Base-by-base conservation (phyloP, 106 monocot genomes). In the Acorus calamus region DNA sequence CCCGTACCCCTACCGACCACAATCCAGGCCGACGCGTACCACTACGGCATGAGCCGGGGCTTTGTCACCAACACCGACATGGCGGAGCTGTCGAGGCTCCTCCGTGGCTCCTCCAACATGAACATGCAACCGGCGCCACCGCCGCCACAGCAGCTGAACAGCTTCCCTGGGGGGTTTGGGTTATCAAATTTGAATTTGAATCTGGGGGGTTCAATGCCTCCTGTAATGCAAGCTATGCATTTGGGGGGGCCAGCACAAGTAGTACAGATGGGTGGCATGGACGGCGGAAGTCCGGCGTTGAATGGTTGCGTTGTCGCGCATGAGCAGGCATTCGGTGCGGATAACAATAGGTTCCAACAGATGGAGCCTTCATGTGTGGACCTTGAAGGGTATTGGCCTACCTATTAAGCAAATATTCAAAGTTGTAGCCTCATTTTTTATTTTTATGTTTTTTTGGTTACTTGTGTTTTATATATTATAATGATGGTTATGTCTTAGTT, bases 331-430 rank as follows among this genome's bases (percentile, higher is more conserved):
- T 68, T 42, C 28, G 41, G 41, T 9, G 7, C 9, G 8, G 14
- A 49, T 12, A 11, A 8, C 0, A 44, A 14, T 52, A 76, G 70
- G 45, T 77, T 59, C 8, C 74, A 70, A 45, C 57, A 65, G 44
- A 51, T 74, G 55, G 80, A 69, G 28, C 28, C 28, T 28, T 4
- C 62, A 13, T 71, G 60, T 44, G 41, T 78, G 53, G 82, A 78
- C 47, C 44, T 78, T 8, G 78, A 83, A 54, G 73, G 78, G 1
- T 78, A 78, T 59, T 83, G 78, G 82, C 71, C 78, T 46, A 5
- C 72, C 50, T 76, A 81, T 57, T 81, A 64, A 73, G 28, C 28
- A 0, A 28, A 28, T 28, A 28, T 28, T 28, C 28, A 28, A 28
- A 28, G 28, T 28, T 28, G 28, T 28, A 28, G 28, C 28, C 28